These are phyloP conservation scores for Neofusicoccum kwambonambiense DNA, from an alignment of 2,329 filamentous ascomycete genomes.

Conservation along the genomic window DNA sequence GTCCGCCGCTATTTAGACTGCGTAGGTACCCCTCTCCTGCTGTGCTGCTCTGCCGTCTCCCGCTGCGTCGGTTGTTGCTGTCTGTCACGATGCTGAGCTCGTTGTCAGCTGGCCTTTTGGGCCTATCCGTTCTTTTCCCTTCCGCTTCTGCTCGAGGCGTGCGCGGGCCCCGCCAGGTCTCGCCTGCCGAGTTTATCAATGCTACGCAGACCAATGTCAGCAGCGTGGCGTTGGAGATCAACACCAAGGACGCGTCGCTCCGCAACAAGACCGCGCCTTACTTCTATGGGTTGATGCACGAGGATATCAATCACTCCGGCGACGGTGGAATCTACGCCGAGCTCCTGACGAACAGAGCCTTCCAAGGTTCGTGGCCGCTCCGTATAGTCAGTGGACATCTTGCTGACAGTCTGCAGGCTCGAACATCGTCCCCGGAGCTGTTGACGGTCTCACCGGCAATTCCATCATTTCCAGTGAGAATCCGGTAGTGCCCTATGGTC, in stretches of 20 bases:
- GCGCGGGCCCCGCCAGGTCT: neutral
- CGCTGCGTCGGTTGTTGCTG: neutral
- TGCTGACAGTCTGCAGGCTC: slow-evolving; percentile 21
- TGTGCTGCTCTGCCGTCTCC: neutral
- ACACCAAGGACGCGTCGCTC: slow-evolving; percentile 13
- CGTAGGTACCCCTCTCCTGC: neutral
- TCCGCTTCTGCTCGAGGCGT: neutral
- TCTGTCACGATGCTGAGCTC: neutral
- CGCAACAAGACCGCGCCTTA: slow-evolving; percentile 18
- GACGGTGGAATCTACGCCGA: slow-evolving; percentile 74
- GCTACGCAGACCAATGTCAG: slow-evolving; percentile 13
- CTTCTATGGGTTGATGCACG: slow-evolving; percentile 19
- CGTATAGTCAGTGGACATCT: neutral
- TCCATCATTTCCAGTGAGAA: slow-evolving; percentile 28
- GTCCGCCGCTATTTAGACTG: neutral
- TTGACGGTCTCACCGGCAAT: slow-evolving; percentile 25
- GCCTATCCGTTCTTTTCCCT: slow-evolving; percentile 13
- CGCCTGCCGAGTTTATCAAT: slow-evolving; percentile 9
- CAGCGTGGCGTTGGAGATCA: slow-evolving; percentile 10
- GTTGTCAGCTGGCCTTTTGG: slow-evolving; percentile 1
- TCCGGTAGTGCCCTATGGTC: slow-evolving; percentile 30
- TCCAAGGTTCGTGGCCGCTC: slow-evolving; percentile 49
- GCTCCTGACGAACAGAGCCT: slow-evolving; percentile 67
- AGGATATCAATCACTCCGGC: slow-evolving; percentile 67
- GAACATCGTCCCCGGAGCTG: slow-evolving; percentile 20